phyloP scores from a whole-genome alignment of 2,329 filamentous ascomycete species.

The Calonectria montana region DNA sequence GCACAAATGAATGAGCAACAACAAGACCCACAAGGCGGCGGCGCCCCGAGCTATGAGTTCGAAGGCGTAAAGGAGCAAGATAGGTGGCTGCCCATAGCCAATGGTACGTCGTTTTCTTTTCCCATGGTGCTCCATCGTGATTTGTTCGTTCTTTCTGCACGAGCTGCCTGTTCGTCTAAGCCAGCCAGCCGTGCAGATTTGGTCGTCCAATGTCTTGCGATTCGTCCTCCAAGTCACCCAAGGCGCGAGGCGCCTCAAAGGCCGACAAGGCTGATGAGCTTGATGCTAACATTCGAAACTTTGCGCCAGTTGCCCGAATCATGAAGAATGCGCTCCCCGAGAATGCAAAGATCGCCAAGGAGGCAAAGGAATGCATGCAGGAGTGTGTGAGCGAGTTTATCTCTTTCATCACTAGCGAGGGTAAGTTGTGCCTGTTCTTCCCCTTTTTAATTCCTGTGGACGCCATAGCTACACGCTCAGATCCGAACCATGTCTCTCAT shows the following conservation, averaged over 20 bases:
- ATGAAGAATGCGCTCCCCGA: slow-evolving; percentile 99
- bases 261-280: slow-evolving; percentile 65
- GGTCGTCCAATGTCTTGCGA: slow-evolving; percentile 69
- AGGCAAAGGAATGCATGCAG: slow-evolving; percentile 99
- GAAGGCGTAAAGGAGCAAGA: slow-evolving; percentile 98
- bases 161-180: slow-evolving; percentile 43
- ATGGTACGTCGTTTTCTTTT: slow-evolving; percentile 80
- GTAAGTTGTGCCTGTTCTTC: slow-evolving; percentile 62
- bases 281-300: slow-evolving; percentile 95
- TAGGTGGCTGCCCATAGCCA: slow-evolving; percentile 99
- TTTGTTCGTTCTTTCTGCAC: slow-evolving; percentile 46
- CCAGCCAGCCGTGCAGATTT: slow-evolving; percentile 47
- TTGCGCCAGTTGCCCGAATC: slow-evolving; percentile 95
- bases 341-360: slow-evolving; percentile 98
- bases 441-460: neutral
- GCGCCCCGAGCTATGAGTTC: slow-evolving; percentile 83
- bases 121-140: slow-evolving; percentile 52
- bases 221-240: slow-evolving; percentile 64
- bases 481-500: slow-evolving; percentile 31
- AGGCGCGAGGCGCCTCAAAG: slow-evolving; percentile 60
- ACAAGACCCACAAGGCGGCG: slow-evolving; percentile 81
- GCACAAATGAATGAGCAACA: slow-evolving; percentile 91
- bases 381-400: slow-evolving; percentile 99
- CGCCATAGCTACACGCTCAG: slow-evolving; percentile 22
- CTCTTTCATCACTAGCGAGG: slow-evolving; percentile 99